These are phyloP conservation scores for Ophiostoma perfectum DNA, from an alignment of 2,329 filamentous ascomycete genomes.

Conservation along the genomic window DNA sequence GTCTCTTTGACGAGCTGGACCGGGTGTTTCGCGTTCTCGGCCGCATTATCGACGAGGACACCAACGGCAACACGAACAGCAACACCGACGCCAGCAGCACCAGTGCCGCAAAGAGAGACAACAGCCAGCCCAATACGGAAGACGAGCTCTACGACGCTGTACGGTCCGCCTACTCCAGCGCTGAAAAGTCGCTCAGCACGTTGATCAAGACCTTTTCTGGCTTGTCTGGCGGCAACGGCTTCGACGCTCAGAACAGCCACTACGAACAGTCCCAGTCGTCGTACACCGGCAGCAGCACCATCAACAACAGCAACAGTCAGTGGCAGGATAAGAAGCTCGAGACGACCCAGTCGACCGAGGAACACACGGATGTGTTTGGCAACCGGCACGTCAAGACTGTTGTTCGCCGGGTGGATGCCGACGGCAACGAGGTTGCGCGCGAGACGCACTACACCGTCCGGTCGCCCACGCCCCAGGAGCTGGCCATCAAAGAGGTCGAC, in stretches of 20 bases:
- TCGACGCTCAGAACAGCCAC: not conserved
- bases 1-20: slow-evolving; percentile 28
- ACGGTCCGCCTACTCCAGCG: slow-evolving; percentile 36
- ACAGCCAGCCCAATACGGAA: slow-evolving; percentile 33
- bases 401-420: slow-evolving; percentile 37
- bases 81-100: slow-evolving; percentile 29
- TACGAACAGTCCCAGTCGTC: no score
- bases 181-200: slow-evolving; percentile 38
- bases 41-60: slow-evolving; percentile 27
- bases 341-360: slow-evolving; percentile 32
- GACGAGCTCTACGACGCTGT: slow-evolving; percentile 40
- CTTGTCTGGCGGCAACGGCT: slow-evolving; percentile 28
- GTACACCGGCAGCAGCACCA: no score
- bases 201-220: slow-evolving; percentile 36
- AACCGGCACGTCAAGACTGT: slow-evolving; percentile 41
- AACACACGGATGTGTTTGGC: slow-evolving; percentile 41
- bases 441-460: slow-evolving; percentile 31
- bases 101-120: slow-evolving; percentile 22
- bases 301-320: no score
- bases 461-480: slow-evolving; percentile 16
- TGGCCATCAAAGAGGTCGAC: slow-evolving; percentile 7
- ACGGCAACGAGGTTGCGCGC: slow-evolving; percentile 40
- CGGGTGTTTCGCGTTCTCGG: slow-evolving; percentile 25
- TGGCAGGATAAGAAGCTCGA: slow-evolving; percentile 31
- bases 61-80: not conserved